phyloP scores from a whole-genome alignment of 2,329 filamentous ascomycete genomes.

The Ceratocystis destructans region DNA sequence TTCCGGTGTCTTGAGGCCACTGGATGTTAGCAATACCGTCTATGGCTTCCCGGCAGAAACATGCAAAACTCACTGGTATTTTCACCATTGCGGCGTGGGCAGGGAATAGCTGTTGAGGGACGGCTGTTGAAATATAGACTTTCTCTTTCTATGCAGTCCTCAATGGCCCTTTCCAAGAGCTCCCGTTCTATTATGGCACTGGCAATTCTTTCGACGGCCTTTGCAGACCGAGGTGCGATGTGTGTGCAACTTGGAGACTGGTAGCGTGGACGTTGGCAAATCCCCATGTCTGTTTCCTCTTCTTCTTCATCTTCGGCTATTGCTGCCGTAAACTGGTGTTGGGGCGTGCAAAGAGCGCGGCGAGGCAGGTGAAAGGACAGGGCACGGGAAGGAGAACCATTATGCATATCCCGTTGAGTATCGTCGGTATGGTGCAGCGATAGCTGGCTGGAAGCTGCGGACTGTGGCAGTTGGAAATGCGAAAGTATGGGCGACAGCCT shows the following conservation, averaged over 20 bases:
- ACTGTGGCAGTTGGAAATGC: slow-evolving; percentile 31
- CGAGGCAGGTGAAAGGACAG: slow-evolving; percentile 44
- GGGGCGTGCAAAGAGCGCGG: slow-evolving; percentile 24
- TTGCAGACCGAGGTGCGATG: slow-evolving; percentile 36
- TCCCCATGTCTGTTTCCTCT: slow-evolving; percentile 22
- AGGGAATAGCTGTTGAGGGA: slow-evolving; percentile 38
- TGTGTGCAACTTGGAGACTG: slow-evolving; percentile 34
- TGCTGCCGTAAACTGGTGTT: slow-evolving; percentile 19
- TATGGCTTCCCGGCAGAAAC: neutral
- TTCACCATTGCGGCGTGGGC: slow-evolving; percentile 21
- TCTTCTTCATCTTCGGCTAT: neutral
- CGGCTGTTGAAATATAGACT: slow-evolving; percentile 42
- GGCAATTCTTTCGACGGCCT: slow-evolving; percentile 42
- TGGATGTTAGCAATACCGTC: neutral
- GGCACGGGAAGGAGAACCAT: slow-evolving; percentile 20
- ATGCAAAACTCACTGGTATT: slow-evolving; percentile 22
- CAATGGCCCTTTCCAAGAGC: slow-evolving; percentile 43
- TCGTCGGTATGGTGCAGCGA: slow-evolving; percentile 14
- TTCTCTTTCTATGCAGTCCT: slow-evolving; percentile 46
- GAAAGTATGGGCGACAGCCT: slow-evolving; percentile 43
- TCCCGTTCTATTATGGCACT: slow-evolving; percentile 46
- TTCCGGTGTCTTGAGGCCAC: neutral
- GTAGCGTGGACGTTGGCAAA: slow-evolving; percentile 24
- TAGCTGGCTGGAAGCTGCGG: slow-evolving; percentile 3
- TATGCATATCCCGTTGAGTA: neutral